Percentiles rank a stretch among this genome's conserved stretches.
phyloP scores from a whole-genome alignment of 108 stramenopile genomes.

The Discostella stelligeroides region DNA sequence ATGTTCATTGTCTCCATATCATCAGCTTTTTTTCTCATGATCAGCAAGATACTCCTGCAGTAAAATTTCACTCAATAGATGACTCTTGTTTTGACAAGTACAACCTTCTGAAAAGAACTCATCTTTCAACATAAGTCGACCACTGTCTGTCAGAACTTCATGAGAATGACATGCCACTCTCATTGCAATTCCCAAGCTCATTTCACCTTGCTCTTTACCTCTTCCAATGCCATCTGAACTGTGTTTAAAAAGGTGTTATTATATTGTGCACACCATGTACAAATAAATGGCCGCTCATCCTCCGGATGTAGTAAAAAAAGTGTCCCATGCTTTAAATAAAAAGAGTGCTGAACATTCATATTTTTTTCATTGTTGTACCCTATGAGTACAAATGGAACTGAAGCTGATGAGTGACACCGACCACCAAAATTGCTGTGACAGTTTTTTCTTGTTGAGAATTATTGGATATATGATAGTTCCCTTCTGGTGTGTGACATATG shows the following conservation, averaged over 20 bases:
- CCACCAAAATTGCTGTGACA: background rate
- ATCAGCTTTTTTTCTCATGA: too few species aligned
- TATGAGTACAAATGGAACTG: slow-evolving; percentile 1
- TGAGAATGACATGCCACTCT: background rate
- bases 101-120: background rate
- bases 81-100: too few species aligned
- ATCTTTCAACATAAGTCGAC: background rate
- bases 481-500: background rate
- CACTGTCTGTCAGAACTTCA: background rate
- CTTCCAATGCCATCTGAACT: background rate
- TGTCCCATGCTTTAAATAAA: background rate
- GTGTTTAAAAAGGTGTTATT: background rate
- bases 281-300: background rate
- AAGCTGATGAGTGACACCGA: background rate
- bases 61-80: too few species aligned
- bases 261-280: background rate
- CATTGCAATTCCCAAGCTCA: slow-evolving; percentile 2
- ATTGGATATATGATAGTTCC: background rate
- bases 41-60: too few species aligned
- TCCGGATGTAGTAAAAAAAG: background rate
- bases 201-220: background rate
- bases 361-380: background rate
- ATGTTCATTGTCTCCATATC: too few species aligned
- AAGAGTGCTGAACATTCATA: background rate
- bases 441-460: background rate